These are phyloP conservation scores for Rosellinia necatrix DNA, from an alignment of 2,329 filamentous ascomycete genomes.

Conservation along the genomic window DNA sequence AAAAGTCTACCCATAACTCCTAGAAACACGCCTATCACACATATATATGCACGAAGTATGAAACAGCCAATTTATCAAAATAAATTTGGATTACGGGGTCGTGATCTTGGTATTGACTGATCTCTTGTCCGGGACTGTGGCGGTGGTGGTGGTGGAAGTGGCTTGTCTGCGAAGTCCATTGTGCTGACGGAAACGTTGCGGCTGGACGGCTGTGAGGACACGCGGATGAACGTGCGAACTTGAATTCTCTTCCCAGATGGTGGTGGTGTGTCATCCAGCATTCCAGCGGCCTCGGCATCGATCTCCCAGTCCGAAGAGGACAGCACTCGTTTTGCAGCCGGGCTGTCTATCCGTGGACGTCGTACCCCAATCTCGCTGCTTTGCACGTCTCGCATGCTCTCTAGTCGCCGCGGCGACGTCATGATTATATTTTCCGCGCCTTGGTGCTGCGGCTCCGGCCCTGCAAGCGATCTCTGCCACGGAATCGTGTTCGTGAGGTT, in stretches of 20 bases:
- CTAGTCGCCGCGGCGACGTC: slow-evolving; percentile 18
- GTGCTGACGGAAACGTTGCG: not conserved
- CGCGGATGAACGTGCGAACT: slow-evolving; percentile 19
- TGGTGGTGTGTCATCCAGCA: not conserved
- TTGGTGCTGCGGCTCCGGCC: not conserved
- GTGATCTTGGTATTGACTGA: slow-evolving; percentile 19
- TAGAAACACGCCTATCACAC: not conserved
- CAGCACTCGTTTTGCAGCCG: slow-evolving; percentile 10
- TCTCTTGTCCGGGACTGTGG: slow-evolving; percentile 11
- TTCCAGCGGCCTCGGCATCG: slow-evolving; percentile 12
- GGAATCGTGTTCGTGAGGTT: slow-evolving; percentile 16
- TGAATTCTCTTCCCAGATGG: slow-evolving; percentile 21
- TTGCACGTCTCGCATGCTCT: not conserved
- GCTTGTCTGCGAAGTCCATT: slow-evolving; percentile 16
- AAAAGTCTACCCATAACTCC: not conserved
- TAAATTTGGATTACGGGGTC: slow-evolving; percentile 24
- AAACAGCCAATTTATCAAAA: slow-evolving; percentile 3
- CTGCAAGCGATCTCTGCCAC: slow-evolving; percentile 23
- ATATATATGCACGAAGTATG: not conserved
- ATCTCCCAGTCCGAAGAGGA: slow-evolving; percentile 25
- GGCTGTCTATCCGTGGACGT: slow-evolving; percentile 5
- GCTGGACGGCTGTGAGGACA: slow-evolving; percentile 22
- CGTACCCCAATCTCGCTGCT: not conserved
- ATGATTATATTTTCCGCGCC: slow-evolving; percentile 19
- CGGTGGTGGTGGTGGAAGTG: slow-evolving; percentile 20